These are phyloP conservation scores for Wickerhamia fluorescens DNA, from an alignment of 805 yeast genomes.

Conservation along the genomic window DNA sequence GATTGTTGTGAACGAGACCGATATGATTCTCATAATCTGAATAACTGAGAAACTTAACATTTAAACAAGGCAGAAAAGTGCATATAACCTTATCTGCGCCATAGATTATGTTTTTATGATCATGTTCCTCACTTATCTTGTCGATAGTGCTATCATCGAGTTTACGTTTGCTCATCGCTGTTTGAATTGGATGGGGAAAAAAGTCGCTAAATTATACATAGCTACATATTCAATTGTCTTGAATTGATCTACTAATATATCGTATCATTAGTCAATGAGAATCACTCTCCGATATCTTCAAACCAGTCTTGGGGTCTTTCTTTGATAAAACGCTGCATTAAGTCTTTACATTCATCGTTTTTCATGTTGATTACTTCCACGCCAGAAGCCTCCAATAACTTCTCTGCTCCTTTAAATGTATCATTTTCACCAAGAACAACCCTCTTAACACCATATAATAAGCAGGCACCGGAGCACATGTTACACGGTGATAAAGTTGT, in stretches of 20 bases:
- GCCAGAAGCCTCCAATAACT: conserved; percentile 57
- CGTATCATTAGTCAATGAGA: too few species aligned
- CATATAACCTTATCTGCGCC: background rate
- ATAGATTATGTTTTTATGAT: background rate
- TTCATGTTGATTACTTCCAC: conserved; percentile 63
- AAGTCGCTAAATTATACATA: too few species aligned
- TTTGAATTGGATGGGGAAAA: too few species aligned
- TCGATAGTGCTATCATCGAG: too few species aligned
- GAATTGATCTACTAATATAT: background rate
- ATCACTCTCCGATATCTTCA: conserved; percentile 64
- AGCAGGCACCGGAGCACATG: conserved; percentile 93
- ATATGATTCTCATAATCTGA: conserved; percentile 5
- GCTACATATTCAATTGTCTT: too few species aligned
- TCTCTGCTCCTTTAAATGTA: conserved; percentile 81
- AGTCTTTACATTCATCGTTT: conserved; percentile 52
- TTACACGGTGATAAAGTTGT: conserved; percentile 90
- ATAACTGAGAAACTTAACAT: conserved; percentile 1
- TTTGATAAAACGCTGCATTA: conserved; percentile 73
- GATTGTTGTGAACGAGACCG: conserved; percentile 2
- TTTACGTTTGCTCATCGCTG: too few species aligned
- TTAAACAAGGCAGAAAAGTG: conserved; percentile 1
- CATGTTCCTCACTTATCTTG: background rate
- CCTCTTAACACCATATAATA: conserved; percentile 81
- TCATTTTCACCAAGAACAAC: conserved; percentile 86
- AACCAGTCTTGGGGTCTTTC: conserved; percentile 76